Base-by-base conservation (phyloP, 192 early-diverging fungal genomes). In the Coemansia sp. region DNA sequence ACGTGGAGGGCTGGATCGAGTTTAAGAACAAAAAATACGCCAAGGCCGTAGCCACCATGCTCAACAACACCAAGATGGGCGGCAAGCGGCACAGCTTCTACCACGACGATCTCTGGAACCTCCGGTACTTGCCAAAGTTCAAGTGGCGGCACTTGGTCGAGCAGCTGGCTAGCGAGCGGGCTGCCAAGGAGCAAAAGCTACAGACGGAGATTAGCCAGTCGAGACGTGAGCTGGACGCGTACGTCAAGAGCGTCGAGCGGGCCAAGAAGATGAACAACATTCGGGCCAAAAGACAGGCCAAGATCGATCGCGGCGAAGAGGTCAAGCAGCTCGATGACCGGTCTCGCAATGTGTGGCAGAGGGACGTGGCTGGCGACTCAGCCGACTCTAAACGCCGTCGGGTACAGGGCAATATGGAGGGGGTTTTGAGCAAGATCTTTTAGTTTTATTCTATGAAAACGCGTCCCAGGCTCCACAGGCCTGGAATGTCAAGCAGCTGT, bases 91-190 rank as follows among this genome's bases (percentile, higher is more conserved):
- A 88, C 30, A 84, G 80, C 42, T 82, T 80, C 51, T 93, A 92
- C 67, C 89, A 94, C 71, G 93, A 96, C 62, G 93, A 97, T 50
- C 73, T 97, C 62, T 98, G 96, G 96, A 97, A 90, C 66, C 87
- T 98, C 46, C 93, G 93, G 71, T 98, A 98, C 58, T 70, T 98
- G 30, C 89, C 93, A 30, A 85, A 87, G 47, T 98, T 98, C 80
- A 98, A 98, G 64, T 98, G 96, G 96, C 75, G 87, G 39, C 88
- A 98, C 62, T 69, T 98, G 47, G 91, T 91, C 11, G 96, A 96
- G 56, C 92, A 94, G 68, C 85, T 97, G 37, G 87, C 85, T 0
- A 86, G 84, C 56, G 90, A 92, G 50, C 78, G 81, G 37, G 83
- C 84, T 6, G 87, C 89, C 1, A 71, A 88, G 42, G 86, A 90